Evolutionary conservation across 2,329 filamentous ascomycete genomes (phyloP), one percentile per base, ranked within the genome.

Genomic region (Fusarium begoniae): DNA sequence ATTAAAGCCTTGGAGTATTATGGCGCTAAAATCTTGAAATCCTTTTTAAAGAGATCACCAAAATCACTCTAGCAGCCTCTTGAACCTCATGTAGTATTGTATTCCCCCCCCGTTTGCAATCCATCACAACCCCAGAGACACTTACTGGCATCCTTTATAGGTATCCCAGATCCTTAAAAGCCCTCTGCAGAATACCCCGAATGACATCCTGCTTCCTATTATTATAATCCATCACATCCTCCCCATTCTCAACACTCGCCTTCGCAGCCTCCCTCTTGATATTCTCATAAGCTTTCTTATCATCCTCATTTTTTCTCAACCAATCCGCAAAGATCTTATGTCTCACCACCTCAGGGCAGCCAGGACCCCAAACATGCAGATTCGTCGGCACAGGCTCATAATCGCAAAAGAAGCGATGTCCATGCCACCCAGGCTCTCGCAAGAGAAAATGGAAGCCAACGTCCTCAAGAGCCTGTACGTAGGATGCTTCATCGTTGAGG

Each of bases 301-400:
- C 86, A 4, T 79, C 81, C 5, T 80, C 79, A 48, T 82, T 74
- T 28, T 72, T 70, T n/a, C 57, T 74, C 55, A 88, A 70, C 84
- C 84, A 87, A 22, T 87, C 83, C 10, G 82, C 77, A 72, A 88
- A 85, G 38, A 87, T 83, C 35, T 73, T 75, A 62, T 87, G 86
- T 1, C 85, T 78, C 45, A 79, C 80, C 7, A 80, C 78, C 74
- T 88, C 86, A 0, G 84, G 79, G 30, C 78, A 83, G 4, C 82
- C 81, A 3, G 82, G 82, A 0, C 85, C 83, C 73, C 82, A 89
- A 41, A 89, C 85, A 70, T 89, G 87, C 59, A 89, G 50, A 70
- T 88, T 88, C 6, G 80, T 80, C 2, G 79, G 74, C 2, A 81
- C 77, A 1, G 83, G 82, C 61, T 82, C 80, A 40, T 81, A 76